A percentile compares a stretch with the other conserved stretches of the same genome.
Conservation (phyloP, 169 alveolate species). For the Plasmodium sp. region DNA sequence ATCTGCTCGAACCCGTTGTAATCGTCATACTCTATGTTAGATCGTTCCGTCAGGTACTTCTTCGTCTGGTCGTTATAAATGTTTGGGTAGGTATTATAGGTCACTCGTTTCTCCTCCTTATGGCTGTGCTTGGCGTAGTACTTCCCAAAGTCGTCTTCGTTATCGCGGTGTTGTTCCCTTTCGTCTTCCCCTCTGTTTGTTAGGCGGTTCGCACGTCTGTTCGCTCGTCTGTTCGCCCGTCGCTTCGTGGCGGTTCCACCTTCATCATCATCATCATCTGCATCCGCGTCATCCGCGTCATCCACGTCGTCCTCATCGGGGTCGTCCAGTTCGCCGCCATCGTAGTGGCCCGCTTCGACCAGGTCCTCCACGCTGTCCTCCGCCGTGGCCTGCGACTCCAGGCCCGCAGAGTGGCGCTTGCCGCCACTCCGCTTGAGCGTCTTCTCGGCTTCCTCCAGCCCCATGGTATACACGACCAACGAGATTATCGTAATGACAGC, state of each 20-base stretch:
- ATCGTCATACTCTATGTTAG: constrained; percentile 6
- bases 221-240: not conserved
- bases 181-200: not conserved
- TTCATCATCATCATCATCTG: too few relatives aligned
- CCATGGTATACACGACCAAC: not conserved
- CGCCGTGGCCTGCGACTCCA: not conserved
- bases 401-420: not conserved
- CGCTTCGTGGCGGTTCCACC: not conserved
- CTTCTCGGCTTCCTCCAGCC: constrained; percentile 8
- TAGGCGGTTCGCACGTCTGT: not conserved
- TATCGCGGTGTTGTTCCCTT: not conserved
- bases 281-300: not conserved
- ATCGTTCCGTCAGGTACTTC: constrained; percentile 8
- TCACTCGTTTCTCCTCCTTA: not conserved
- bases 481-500: constrained; percentile 23
- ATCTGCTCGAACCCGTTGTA: not conserved
- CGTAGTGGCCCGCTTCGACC: not conserved
- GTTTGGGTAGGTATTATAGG: constrained; percentile 1
- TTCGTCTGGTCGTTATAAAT: constrained; percentile 10
- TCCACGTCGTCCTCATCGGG: not conserved
- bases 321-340: not conserved
- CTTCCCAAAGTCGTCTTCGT: constrained; percentile 35
- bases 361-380: not conserved
- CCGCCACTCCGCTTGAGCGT: not conserved
- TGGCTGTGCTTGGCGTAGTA: constrained; percentile 25